Evolutionary conservation across 148 eudicot genomes (phyloP), one percentile per base, ranked within the genome.

Genomic region (Cornus suecica): DNA sequence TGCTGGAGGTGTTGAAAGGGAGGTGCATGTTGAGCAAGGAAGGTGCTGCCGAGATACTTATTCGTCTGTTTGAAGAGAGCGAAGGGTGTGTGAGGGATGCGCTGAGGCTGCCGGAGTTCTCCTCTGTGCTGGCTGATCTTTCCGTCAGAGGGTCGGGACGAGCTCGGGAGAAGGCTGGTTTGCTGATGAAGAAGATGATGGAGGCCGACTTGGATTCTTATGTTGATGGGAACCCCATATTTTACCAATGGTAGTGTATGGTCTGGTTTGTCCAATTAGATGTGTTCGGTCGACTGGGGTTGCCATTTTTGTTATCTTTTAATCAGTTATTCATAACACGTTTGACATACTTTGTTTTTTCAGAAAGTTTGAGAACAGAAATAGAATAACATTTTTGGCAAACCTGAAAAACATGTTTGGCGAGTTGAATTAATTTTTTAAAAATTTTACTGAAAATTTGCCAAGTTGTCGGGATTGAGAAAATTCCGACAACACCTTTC

Each of bases 1-100:
- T 86, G 83, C 29, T 83, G 30, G 81, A 74, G 23, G 80, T 86
- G 48, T 58, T 86, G 74, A 78, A 76, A 67, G 83, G 84, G 22
- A 81, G 84, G 68, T 72, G 83, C 71, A 80, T 80, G 82, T 52
- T 83, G 77, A 80, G 86, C 37, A 86, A 86, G 72, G 88, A 86
- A 31, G 84, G 88, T n/a, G 84, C 84, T 18, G 65, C 74, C 2
- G 88, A 80, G 42, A 76, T 86, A 51, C 83, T 86, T 27, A 29
- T 86, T 22, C 70, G 84, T 5, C 24, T 86, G 62, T 86, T 83
- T 27, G 86, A 86, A n/a, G 88, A 81, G 18, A 81, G 82, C 66
- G 86, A 86, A 37, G 83, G 34, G 7, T 83, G 86, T 32, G 29
- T 86, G 11, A 69, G 73, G 27, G 86, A 80, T 9, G 88, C 88